Base-by-base conservation (phyloP, 495 filamentous ascomycete genomes). In the Talaromyces wortmannii region DNA sequence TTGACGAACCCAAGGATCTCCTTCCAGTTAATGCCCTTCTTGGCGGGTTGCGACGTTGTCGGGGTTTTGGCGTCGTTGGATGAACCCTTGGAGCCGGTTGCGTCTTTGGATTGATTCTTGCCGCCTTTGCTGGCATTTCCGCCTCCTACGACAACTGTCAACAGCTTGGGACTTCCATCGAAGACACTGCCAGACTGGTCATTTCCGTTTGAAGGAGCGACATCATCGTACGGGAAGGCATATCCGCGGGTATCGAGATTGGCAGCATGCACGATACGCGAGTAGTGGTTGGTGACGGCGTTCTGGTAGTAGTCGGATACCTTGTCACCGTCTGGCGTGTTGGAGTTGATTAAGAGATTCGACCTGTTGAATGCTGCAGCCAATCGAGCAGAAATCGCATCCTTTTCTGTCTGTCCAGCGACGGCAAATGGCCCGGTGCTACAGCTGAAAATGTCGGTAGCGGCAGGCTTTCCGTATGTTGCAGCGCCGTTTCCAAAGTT, bases 201-300 rank as follows among this genome's bases (percentile, higher is more conserved):
- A 12, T 64, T 58, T 0, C 74, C 80, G 50, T 75, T 78, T 15
- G 68, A 67, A 0, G 84, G 78, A 17, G 77, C 75, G 4, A 90
- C 88, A 66, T 91, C 88, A 62, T 91, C 87, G 62, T 90, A 91
- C 0, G 88, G 86, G 61, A 90, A 90, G 2, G 86, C 84, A 70
- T 91, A 91, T 2, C 88, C 88, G 12, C 77, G 68, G 3, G 78
- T 74, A 67, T 86, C 85, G 6, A 81, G 57, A 57, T 83, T 84
- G 42, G 75, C 76, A 29, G 64, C 73, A 68, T 91, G 88, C 53
- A 86, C 77, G 55, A 91, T 78, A 12, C 84, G 66, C 15, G 83
- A 69, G 61, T 89, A 91, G 65, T 90, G 86, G 58, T 92, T 92
- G 23, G 88, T 90, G 36, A 80, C 67, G 5, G 59, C 48, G 11